These are phyloP conservation scores for Xylaria telfairii DNA, from an alignment of 495 filamentous ascomycete species.

Conservation along the genomic window DNA sequence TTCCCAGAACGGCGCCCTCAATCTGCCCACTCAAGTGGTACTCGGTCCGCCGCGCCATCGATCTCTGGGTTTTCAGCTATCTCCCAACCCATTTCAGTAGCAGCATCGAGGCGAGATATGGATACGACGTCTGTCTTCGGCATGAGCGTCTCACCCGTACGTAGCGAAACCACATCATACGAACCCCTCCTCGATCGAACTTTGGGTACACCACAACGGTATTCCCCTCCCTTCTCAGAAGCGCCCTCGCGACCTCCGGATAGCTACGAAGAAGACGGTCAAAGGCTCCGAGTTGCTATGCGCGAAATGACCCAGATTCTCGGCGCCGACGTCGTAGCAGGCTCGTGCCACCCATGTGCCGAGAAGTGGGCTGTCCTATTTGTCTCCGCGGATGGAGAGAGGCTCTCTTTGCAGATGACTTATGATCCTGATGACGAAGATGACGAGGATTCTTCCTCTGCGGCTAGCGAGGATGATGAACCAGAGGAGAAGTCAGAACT, in stretches of 20 bases:
- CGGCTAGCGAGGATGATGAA: constrained; percentile 70
- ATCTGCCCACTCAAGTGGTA: constrained; percentile 58
- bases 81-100: constrained; percentile 54
- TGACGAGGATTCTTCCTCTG: constrained; percentile 68
- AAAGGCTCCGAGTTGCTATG: constrained; percentile 61
- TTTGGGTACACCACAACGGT: constrained; percentile 47
- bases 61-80: constrained; percentile 65
- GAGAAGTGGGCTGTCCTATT: constrained; percentile 79
- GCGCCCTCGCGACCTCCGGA: constrained; percentile 44
- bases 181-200: constrained; percentile 65
- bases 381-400: constrained; percentile 71
- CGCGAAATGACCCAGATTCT: constrained; percentile 69
- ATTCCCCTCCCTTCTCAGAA: constrained; percentile 50
- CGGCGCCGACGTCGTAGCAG: constrained; percentile 64
- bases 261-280: constrained; percentile 60
- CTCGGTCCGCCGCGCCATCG: constrained; percentile 70
- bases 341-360: constrained; percentile 72
- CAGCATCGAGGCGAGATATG: constrained; percentile 51
- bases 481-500: constrained; percentile 69
- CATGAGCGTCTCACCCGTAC: constrained; percentile 69
- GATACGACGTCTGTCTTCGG: constrained; percentile 69
- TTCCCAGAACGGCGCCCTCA: constrained; percentile 68
- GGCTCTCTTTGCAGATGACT: constrained; percentile 72
- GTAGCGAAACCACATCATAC: constrained; percentile 69
- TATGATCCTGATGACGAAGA: constrained; percentile 71